phyloP scores from a whole-genome alignment of 768 basidiomycete species.

The Calocybe gangraenosa region DNA sequence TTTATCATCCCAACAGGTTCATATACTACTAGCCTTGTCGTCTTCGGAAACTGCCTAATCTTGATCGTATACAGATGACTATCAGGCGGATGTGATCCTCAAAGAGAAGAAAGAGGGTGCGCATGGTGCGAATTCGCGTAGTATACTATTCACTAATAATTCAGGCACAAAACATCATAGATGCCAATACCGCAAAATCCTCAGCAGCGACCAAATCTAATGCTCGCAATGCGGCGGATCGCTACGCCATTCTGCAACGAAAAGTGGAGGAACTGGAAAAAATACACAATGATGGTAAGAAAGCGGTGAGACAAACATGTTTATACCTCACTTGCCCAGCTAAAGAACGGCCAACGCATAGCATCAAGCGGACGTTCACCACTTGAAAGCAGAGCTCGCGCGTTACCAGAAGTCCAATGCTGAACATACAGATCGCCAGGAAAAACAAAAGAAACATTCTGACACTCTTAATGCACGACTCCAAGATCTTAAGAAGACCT shows the following conservation, averaged over 20 bases:
- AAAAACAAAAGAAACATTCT: slow-evolving; percentile 63
- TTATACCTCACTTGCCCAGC: not conserved
- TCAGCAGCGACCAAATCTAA: slow-evolving; percentile 16
- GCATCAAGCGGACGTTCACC: slow-evolving; percentile 61
- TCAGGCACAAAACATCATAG: too few relatives aligned
- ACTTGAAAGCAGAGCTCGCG: slow-evolving; percentile 51
- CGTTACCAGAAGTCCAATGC: slow-evolving; percentile 39
- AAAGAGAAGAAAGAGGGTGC: too few relatives aligned
- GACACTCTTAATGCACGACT: slow-evolving; percentile 53
- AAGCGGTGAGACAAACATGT: slow-evolving; percentile 38
- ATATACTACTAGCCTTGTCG: too few relatives aligned
- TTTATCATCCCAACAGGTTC: slow-evolving; percentile 44
- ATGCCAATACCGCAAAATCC: too few relatives aligned
- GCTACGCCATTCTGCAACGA: slow-evolving; percentile 51
- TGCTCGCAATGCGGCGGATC: slow-evolving; percentile 32
- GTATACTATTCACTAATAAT: too few relatives aligned
- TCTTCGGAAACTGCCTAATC: too few relatives aligned
- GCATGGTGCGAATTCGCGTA: too few relatives aligned
- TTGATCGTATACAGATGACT: too few relatives aligned
- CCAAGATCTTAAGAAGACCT: slow-evolving; percentile 54
- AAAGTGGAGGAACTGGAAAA: slow-evolving; percentile 63
- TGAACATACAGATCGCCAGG: slow-evolving; percentile 50
- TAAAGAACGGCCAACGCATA: slow-evolving; percentile 19
- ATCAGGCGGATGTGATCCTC: too few relatives aligned
- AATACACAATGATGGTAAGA: slow-evolving; percentile 64